phyloP scores from a whole-genome alignment of 2,329 filamentous ascomycete genomes.

The Leptosphaerulina australis region DNA sequence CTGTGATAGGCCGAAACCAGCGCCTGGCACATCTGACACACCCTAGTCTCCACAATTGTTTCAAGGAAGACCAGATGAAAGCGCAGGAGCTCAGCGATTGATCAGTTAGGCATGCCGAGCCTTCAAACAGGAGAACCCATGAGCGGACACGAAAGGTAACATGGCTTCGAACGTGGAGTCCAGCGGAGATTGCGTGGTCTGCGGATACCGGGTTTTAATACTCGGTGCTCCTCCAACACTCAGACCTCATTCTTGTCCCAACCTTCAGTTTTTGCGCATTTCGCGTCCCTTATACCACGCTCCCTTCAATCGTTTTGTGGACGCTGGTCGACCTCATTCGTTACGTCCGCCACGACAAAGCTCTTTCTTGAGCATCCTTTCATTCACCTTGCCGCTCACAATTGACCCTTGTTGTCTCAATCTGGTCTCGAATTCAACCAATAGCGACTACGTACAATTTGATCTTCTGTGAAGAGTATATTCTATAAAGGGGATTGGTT shows the following conservation, averaged over 20 bases:
- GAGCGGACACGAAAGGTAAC: constrained; percentile 26
- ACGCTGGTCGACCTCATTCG: constrained; percentile 41
- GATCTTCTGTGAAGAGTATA: constrained; percentile 42
- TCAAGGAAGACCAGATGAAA: constrained; percentile 41
- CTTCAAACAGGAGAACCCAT: constrained; percentile 33
- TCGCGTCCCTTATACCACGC: constrained; percentile 29
- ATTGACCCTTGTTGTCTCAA: constrained; percentile 26
- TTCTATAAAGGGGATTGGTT: constrained; percentile 18
- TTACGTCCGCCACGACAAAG: constrained; percentile 30
- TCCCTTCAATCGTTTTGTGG: constrained; percentile 33
- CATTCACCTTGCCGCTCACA: constrained; percentile 28
- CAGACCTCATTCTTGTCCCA: constrained; percentile 33
- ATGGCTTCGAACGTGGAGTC: constrained; percentile 27
- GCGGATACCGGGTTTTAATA: constrained; percentile 37
- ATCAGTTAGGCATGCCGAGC: constrained; percentile 33
- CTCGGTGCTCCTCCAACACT: constrained; percentile 25
- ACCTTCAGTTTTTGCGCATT: constrained; percentile 34
- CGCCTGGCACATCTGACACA: constrained; percentile 40
- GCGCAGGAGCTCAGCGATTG: constrained; percentile 27
- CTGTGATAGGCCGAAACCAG: constrained; percentile 14
- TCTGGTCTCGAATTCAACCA: constrained; percentile 3
- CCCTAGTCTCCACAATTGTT: constrained; percentile 43
- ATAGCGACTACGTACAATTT: constrained; percentile 14
- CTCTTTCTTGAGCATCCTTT: constrained; percentile 36
- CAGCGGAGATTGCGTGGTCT: constrained; percentile 36